phyloP scores from a whole-genome alignment of 768 basidiomycete genomes.

The Pleurotus citrinopileatus region DNA sequence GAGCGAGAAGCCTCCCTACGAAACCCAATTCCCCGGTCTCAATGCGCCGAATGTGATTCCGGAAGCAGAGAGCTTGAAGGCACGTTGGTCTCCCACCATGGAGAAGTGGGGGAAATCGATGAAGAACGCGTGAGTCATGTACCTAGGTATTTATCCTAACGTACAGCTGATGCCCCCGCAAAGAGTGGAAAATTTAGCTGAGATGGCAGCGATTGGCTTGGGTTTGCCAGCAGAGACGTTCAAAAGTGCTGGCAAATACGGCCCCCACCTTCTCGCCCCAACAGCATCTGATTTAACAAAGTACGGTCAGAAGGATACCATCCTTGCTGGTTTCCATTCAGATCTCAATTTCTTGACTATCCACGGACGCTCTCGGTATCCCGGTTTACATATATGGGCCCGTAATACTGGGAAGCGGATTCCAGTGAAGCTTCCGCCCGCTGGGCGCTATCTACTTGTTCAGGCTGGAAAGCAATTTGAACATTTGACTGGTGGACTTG shows the following conservation, averaged over 20 bases:
- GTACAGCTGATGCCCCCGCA: conserved; percentile 9
- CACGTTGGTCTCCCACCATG: conserved; percentile 71
- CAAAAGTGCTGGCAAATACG: conserved; percentile 79
- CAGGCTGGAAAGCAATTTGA: conserved; percentile 97
- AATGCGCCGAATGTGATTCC: conserved; percentile 87
- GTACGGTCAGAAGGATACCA: conserved; percentile 76
- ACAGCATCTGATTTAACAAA: conserved; percentile 88
- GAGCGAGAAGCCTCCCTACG: conserved; percentile 70
- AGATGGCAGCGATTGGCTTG: conserved; percentile 85
- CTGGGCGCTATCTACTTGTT: conserved; percentile 79
- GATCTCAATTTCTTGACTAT: conserved; percentile 96
- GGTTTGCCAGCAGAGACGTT: conserved; percentile 70
- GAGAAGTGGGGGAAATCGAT: conserved; percentile 86
- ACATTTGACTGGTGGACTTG: conserved; percentile 76
- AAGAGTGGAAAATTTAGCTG: conserved; percentile 83
- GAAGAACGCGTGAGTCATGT: conserved; percentile 72
- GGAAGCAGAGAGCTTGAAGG: conserved; percentile 48
- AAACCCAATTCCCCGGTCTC: conserved; percentile 72
- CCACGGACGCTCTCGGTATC: conserved; percentile 82
- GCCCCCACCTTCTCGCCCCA: conserved; percentile 88
- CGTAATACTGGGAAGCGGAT: conserved; percentile 91
- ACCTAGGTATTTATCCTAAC: background rate
- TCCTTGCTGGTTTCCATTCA: conserved; percentile 91
- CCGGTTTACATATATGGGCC: conserved; percentile 92
- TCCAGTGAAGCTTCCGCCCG: conserved; percentile 74